Conservation (phyloP, 306 rosid genomes). For the Fragaria vesca region DNA sequence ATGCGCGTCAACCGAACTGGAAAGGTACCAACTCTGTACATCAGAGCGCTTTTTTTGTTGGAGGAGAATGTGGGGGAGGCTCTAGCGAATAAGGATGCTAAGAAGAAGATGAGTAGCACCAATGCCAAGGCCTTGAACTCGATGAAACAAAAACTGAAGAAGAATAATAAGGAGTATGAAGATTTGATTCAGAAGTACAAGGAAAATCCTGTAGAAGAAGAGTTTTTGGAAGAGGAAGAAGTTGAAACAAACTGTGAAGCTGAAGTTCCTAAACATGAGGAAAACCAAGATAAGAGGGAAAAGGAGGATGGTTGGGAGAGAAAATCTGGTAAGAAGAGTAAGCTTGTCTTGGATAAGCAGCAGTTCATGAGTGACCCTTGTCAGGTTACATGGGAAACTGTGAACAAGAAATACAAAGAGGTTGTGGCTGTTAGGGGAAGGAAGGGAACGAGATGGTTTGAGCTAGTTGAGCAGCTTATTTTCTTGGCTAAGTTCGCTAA, state of each 20-base stretch:
- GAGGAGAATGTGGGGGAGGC: constrained; percentile 69
- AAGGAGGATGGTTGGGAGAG: constrained; percentile 49
- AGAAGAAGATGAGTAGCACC: constrained; percentile 84
- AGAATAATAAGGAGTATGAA: constrained; percentile 71
- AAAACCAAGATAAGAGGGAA: constrained; percentile 38
- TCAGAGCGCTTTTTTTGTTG: constrained; percentile 67
- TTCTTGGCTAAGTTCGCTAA: constrained; percentile 77
- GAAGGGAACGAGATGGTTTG: constrained; percentile 88
- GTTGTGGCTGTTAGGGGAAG: constrained; percentile 80
- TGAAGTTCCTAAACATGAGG: constrained; percentile 40
- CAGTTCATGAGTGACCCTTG: constrained; percentile 62
- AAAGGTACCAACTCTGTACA: constrained; percentile 61
- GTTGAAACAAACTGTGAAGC: constrained; percentile 40
- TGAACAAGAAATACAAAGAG: constrained; percentile 77
- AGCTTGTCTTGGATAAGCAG: constrained; percentile 50
- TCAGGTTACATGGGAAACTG: constrained; percentile 72
- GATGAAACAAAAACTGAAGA: constrained; percentile 78
- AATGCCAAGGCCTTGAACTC: constrained; percentile 83
- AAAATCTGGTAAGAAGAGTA: constrained; percentile 53
- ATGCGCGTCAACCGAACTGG: constrained; percentile 59
- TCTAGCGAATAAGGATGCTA: constrained; percentile 73
- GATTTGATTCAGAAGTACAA: constrained; percentile 56
- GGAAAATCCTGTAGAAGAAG: constrained; percentile 60
- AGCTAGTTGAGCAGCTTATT: constrained; percentile 74
- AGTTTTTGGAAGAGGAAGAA: constrained; percentile 38